Evolutionary conservation across 805 yeast genomes (phyloP), one percentile per base, ranked within the genome.

Genomic region (Debaryomyces maramus): DNA sequence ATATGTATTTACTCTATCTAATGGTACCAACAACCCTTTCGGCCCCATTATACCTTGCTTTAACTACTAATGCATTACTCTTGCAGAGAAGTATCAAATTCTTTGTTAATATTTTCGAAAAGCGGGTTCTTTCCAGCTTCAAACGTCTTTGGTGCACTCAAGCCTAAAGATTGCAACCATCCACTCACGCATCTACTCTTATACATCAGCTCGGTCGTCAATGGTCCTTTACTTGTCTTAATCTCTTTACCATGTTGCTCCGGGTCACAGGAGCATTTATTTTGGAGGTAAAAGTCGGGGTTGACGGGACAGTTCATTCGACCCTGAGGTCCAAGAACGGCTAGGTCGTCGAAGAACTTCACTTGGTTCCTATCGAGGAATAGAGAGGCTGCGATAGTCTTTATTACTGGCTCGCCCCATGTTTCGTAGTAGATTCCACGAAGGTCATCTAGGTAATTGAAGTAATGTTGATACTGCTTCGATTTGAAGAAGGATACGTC

Each of bases 381-480:
- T 11, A 46, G 23, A n/a, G 51, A 40, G 7, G 45, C 34, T 4
- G 46, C 49, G 10, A 47, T 34, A 3, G 53, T 49, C 32, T 45
- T 49, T 15, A 49, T 31, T 4, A 32, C 35, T 6, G 44, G 40
- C 26, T 49, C 53, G 17, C 45, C 26, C 53, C 53, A 49, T 6
- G 43, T 45, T 16, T 41, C 39, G 28, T 39, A 45, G 24, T 42
- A 35, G 17, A 45, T 22, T 14, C 48, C 44, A n/a, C 41, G 32
- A n/a, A 38, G 15, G 3, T 20, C 17, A 14, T 47, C 51, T 5
- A 49, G 17, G 31, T 36, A 36, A 20, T 49, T 36, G 33, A 47
- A 37, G 35, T 45, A 44, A 13, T 39, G 41, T 18, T 28, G 45
- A 21, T 47, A 47, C 32, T 45, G 41, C 6, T 34, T 22, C 13